Evolutionary conservation across 192 early-diverging fungal species (phyloP).

Genomic region (Coemansia sp.): DNA sequence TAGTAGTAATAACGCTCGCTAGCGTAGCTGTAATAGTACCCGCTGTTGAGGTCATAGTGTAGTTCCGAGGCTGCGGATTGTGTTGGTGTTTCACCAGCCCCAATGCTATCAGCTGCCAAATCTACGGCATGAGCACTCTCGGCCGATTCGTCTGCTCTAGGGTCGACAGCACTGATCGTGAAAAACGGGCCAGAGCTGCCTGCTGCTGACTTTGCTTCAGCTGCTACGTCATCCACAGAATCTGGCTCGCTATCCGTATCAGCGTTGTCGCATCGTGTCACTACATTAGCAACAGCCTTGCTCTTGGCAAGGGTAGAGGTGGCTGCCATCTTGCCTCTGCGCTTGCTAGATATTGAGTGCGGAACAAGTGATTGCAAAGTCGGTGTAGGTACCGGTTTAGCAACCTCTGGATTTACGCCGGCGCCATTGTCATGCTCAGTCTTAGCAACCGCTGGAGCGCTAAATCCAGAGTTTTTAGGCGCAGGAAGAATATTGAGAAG

Average conservation of each 20-base stretch:
- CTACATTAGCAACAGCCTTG: background rate
- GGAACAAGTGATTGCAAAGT: conserved; percentile 22
- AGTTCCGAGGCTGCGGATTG: conserved; percentile 3
- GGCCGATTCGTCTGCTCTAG: background rate
- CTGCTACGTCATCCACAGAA: background rate
- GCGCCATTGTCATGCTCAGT: background rate
- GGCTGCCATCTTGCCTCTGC: conserved; percentile 3
- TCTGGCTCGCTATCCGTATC: conserved; percentile 4
- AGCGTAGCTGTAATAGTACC: conserved; percentile 42
- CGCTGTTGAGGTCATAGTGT: conserved; percentile 43
- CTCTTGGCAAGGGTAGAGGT: background rate
- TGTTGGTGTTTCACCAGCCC: background rate
- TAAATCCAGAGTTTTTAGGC: conserved; percentile 29
- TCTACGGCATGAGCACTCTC: background rate
- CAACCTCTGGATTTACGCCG: background rate
- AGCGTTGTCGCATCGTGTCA: conserved; percentile 2
- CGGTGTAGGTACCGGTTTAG: background rate
- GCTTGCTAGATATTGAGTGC: conserved; percentile 39
- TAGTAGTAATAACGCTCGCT: conserved; percentile 33
- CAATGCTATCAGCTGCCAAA: background rate
- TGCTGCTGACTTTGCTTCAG: background rate
- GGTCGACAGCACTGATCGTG: conserved; percentile 11
- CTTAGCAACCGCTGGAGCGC: background rate
- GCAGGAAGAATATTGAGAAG: conserved; percentile 43
- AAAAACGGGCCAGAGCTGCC: conserved; percentile 22